Evolutionary conservation across 1,284 basidiomycete species (phyloP).

Genomic region (Psilocybe mexicana): DNA sequence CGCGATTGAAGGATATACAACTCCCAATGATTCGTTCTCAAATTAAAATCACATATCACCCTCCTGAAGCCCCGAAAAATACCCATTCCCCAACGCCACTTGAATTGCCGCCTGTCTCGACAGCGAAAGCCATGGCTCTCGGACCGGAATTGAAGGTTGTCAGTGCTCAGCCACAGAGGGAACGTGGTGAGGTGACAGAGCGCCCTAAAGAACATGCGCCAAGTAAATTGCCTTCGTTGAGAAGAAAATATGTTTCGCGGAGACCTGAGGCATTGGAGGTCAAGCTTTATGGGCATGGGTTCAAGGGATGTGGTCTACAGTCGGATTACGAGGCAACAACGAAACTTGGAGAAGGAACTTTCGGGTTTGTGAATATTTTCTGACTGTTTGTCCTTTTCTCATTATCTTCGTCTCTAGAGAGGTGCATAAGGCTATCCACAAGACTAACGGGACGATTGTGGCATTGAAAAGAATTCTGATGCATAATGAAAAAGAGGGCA

Average conservation of each 20-base stretch:
- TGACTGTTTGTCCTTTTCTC: slow-evolving; percentile 2
- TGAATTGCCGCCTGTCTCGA: slow-evolving; percentile 25
- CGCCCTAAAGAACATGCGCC: slow-evolving; percentile 29
- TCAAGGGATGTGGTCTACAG: slow-evolving; percentile 77
- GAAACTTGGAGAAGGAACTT: slow-evolving; percentile 94
- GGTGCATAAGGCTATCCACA: slow-evolving; percentile 84
- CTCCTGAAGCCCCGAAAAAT: slow-evolving; percentile 46
- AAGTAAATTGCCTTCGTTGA: slow-evolving; percentile 27
- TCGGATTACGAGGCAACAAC: slow-evolving; percentile 79
- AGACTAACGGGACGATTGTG: slow-evolving; percentile 62
- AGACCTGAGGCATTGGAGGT: slow-evolving; percentile 68
- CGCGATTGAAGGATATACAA: slow-evolving; percentile 28
- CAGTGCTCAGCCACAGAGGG: not conserved
- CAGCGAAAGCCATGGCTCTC: slow-evolving; percentile 19
- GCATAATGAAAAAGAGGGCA: slow-evolving; percentile 95
- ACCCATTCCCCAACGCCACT: slow-evolving; percentile 46
- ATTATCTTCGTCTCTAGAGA: slow-evolving; percentile 51
- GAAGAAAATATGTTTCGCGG: slow-evolving; percentile 36
- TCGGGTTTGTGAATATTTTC: slow-evolving; percentile 68
- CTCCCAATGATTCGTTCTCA: slow-evolving; percentile 38
- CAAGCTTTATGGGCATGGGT: slow-evolving; percentile 62
- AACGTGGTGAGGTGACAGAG: slow-evolving; percentile 11
- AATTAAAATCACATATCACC: slow-evolving; percentile 38
- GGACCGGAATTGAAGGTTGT: slow-evolving; percentile 9
- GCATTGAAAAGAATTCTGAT: slow-evolving; percentile 95